These are phyloP conservation scores for Prunella vulgaris DNA, from an alignment of 257 asterid genomes.

Conservation along the genomic window DNA sequence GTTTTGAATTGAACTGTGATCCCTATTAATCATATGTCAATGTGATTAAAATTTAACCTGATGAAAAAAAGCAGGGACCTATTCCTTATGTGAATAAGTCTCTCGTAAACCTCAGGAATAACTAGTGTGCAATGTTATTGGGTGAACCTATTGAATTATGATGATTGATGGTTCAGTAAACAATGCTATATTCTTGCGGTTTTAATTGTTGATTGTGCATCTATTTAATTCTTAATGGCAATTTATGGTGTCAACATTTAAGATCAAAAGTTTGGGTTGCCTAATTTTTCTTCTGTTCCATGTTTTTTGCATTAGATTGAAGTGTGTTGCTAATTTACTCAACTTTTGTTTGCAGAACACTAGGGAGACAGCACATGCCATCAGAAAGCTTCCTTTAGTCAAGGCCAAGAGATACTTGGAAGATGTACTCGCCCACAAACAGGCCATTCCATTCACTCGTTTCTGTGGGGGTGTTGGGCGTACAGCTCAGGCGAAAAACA, in stretches of 20 bases:
- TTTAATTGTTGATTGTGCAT: too few relatives aligned
- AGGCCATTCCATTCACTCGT: slow-evolving; percentile 72
- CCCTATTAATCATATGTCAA: too few relatives aligned
- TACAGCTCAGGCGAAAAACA: slow-evolving; percentile 68
- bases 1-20: too few relatives aligned
- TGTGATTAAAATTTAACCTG: too few relatives aligned
- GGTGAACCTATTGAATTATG: slow-evolving; percentile 49
- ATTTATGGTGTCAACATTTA: not conserved
- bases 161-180: slow-evolving; percentile 51
- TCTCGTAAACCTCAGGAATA: slow-evolving; percentile 62
- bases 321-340: not conserved
- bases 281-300: too few relatives aligned
- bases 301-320: too few relatives aligned
- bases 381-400: slow-evolving; percentile 47
- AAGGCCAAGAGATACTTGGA: slow-evolving; percentile 66
- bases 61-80: too few relatives aligned
- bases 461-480: slow-evolving; percentile 73
- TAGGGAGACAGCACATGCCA: slow-evolving; percentile 70
- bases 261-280: too few relatives aligned
- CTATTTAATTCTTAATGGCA: not conserved
- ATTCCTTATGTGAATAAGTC: slow-evolving; percentile 40
- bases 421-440: slow-evolving; percentile 64
- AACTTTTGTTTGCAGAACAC: slow-evolving; percentile 35
- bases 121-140: slow-evolving; percentile 41
- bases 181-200: slow-evolving; percentile 16